Conservation (phyloP, 2,329 filamentous ascomycete species). For the Exophiala alcalophila region DNA sequence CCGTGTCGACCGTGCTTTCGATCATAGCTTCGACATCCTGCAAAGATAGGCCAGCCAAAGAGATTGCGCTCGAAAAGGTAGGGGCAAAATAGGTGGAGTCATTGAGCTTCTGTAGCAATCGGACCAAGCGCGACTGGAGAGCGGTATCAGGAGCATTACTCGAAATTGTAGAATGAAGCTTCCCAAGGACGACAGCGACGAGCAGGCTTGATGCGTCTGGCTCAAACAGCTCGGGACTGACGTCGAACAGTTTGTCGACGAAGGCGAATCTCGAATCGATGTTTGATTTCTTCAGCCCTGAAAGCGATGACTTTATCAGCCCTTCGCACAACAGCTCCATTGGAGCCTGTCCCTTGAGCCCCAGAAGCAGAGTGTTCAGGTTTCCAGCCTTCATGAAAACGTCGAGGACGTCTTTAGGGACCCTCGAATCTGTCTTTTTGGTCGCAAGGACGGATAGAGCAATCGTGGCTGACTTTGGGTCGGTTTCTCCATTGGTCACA, state of each 20-base stretch:
- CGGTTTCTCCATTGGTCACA: slow-evolving; percentile 69
- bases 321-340: slow-evolving; percentile 13
- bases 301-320: slow-evolving; percentile 15
- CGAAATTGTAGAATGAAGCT: slow-evolving; percentile 9
- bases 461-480: slow-evolving; percentile 64
- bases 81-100: slow-evolving; percentile 59
- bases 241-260: slow-evolving; percentile 18
- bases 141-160: slow-evolving; percentile 32
- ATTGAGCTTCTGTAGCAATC: slow-evolving; percentile 64
- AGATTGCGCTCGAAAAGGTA: slow-evolving; percentile 65
- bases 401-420: slow-evolving; percentile 69
- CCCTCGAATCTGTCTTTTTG: slow-evolving; percentile 66
- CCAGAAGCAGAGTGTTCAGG: slow-evolving; percentile 35
- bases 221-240: slow-evolving; percentile 22
- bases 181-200: slow-evolving; percentile 18
- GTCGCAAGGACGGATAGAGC: slow-evolving; percentile 80
- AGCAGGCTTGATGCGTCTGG: slow-evolving; percentile 3
- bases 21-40: slow-evolving; percentile 72
- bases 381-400: slow-evolving; percentile 38
- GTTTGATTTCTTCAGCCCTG: slow-evolving; percentile 31
- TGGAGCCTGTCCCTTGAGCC: slow-evolving; percentile 31
- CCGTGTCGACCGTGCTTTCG: slow-evolving; percentile 63
- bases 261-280: slow-evolving; percentile 28
- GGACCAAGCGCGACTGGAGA: slow-evolving; percentile 62
- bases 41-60: slow-evolving; percentile 67